Base-by-base conservation (phyloP, 2,329 filamentous ascomycete species). In the Cryphonectria japonica region DNA sequence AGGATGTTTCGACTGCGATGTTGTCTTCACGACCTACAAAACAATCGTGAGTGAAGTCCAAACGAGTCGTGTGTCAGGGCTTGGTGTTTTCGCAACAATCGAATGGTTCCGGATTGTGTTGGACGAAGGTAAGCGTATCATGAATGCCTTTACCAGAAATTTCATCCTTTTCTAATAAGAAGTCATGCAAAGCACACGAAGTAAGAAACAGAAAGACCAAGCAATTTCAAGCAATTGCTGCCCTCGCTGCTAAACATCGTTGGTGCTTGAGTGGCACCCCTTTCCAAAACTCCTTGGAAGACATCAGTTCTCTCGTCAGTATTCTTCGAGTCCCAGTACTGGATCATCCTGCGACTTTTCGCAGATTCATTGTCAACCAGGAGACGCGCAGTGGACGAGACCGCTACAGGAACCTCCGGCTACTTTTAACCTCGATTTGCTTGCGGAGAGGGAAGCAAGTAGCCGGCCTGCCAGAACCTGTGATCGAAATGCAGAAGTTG, bases 221-320 rank as follows among this genome's bases (percentile, higher is more conserved):
- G 22, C 74, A 75, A 52, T 76, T 76, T 57, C 74, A 75, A 69
- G 74, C 75, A 0, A 67, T 75, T n/a, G 43, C 52, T 13, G 54
- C 67, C 22, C 69, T 76, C 67, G 71, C 72, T 22, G 73, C 74
- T 4, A 67, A 37, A n/a, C 73, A 73, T 52, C 69, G 73, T 9
- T 76, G 75, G 75, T 76, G 75, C 65, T 60, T 76, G 50, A 76
- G 73, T 13, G 75, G 75, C 13, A 76, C 75, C 2, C 75, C 75
- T 2, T 66, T 76, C 14, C 75, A 76, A 66, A 76, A 76, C 52
- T 72, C 70, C 22, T 67, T 76, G 5, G 71, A 74, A 34, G 75
- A 76, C 29, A 57, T 76, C 5, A 69, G 66, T 14, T 73, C 75
- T 14, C 69, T 76, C 11, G 64, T 75, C 9, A 67, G 29, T 2